These are phyloP conservation scores for Scenedesmus sp. DNA, from an alignment of 163 green algal genomes.

Conservation along the genomic window DNA sequence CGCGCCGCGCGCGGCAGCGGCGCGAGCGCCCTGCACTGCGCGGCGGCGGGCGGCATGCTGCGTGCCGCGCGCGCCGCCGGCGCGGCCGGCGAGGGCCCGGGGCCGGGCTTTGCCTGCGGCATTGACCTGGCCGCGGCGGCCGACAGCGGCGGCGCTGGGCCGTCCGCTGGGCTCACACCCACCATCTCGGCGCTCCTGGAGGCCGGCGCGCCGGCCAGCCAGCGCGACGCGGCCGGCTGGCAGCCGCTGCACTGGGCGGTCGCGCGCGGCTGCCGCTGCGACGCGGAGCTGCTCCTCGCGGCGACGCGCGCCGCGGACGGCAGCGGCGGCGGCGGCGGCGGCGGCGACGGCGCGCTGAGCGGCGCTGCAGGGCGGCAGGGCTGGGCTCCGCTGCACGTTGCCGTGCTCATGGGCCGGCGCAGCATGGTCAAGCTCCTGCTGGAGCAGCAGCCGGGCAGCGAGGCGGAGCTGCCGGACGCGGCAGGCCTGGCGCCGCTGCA, in stretches of 20 bases:
- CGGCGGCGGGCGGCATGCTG: conserved; percentile 1
- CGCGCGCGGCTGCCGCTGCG: conserved; percentile 26
- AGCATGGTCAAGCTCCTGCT: conserved; percentile 42
- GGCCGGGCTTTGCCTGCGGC: not conserved
- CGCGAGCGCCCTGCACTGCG: conserved; percentile 11
- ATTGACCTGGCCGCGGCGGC: not conserved
- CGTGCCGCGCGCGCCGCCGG: too few species aligned
- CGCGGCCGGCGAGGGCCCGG: too few species aligned
- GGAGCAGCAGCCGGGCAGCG: conserved; percentile 7
- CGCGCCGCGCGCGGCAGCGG: too few species aligned
- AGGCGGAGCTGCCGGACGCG: not conserved
- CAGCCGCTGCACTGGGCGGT: conserved; percentile 63
- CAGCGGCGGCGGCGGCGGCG: conserved; percentile 12
- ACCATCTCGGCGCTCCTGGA: not conserved
- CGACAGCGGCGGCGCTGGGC: not conserved
- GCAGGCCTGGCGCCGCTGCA: conserved; percentile 50
- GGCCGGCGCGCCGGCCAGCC: conserved; percentile 1
- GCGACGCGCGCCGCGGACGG: conserved; percentile 1
- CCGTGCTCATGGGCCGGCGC: conserved; percentile 6
- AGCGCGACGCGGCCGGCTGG: conserved; percentile 50
- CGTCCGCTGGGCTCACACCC: too few species aligned
- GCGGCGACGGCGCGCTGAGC: conserved; percentile 13
- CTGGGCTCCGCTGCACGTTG: conserved; percentile 45
- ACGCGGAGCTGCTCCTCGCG: conserved; percentile 48
- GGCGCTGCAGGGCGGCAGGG: conserved; percentile 2